Conservation (phyloP, 2,329 filamentous ascomycete genomes). For the Clonostachys byssicola region DNA sequence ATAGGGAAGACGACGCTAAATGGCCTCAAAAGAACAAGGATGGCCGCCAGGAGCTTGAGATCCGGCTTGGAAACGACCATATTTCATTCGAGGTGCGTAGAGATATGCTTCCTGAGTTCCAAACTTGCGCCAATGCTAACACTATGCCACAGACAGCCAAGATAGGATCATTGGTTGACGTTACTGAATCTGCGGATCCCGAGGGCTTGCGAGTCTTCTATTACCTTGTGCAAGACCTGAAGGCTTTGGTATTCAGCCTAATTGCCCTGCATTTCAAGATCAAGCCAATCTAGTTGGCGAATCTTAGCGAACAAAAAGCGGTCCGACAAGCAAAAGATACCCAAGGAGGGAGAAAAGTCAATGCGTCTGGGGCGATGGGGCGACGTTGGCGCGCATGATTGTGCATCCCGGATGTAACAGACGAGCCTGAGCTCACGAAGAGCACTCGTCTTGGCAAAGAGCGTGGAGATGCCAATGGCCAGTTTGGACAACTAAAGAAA, state of each 20-base stretch:
- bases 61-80: constrained; percentile 88
- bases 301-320: not conserved
- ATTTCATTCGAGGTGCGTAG: constrained; percentile 87
- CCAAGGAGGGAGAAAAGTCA: not conserved
- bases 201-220: constrained; percentile 97
- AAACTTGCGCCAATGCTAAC: constrained; percentile 1
- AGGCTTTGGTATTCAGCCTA: constrained; percentile 92
- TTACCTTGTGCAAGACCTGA: constrained; percentile 95
- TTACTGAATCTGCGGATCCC: constrained; percentile 92
- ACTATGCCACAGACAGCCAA: constrained; percentile 73
- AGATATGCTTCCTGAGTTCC: not conserved
- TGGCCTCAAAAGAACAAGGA: constrained; percentile 99
- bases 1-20: constrained; percentile 92
- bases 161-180: constrained; percentile 94
- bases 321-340: not conserved
- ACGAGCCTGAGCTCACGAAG: too few relatives aligned
- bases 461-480: too few relatives aligned
- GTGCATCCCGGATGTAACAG: too few relatives aligned
- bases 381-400: too few relatives aligned
- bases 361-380: too few relatives aligned
- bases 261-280: constrained; percentile 98
- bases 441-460: too few relatives aligned
- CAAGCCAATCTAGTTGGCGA: constrained; percentile 58
- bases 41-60: constrained; percentile 93
- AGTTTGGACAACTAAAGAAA: too few relatives aligned